phyloP scores from a whole-genome alignment of 768 basidiomycete genomes.

The Lactarius deliciosus region DNA sequence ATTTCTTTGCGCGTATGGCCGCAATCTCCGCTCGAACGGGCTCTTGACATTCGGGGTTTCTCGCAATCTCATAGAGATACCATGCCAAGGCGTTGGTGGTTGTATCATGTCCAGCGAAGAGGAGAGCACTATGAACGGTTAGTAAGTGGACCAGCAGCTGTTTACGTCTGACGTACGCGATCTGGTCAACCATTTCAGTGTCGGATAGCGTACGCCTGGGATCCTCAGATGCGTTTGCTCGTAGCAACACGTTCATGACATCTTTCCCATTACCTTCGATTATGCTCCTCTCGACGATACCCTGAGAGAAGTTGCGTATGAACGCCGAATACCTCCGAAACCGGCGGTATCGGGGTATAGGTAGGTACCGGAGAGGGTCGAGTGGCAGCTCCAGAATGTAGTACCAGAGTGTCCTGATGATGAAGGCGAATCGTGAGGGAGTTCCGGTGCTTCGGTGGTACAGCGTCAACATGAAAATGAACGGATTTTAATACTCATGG shows the following conservation, averaged over 20 bases:
- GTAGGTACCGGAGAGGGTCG: conserved; percentile 25
- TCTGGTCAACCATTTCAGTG: conserved; percentile 29
- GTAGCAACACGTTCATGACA: conserved; percentile 31
- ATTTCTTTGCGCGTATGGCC: conserved; percentile 12
- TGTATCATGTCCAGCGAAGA: conserved; percentile 7
- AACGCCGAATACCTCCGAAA: conserved; percentile 17
- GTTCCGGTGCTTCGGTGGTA: background rate
- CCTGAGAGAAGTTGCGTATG: conserved; percentile 18
- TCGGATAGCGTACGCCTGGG: conserved; percentile 20
- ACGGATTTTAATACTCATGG: background rate
- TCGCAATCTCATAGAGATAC: conserved; percentile 9
- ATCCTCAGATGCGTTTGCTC: conserved; percentile 29
- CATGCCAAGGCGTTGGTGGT: background rate
- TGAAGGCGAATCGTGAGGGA: background rate
- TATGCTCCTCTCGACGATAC: conserved; percentile 20
- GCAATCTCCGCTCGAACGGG: conserved; percentile 21
- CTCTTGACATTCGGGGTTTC: conserved; percentile 1
- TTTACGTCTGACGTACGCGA: conserved; percentile 7
- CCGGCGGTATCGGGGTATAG: conserved; percentile 19
- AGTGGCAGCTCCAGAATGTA: conserved; percentile 23
- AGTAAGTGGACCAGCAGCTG: background rate
- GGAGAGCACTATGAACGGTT: background rate
- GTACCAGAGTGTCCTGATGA: conserved; percentile 26
- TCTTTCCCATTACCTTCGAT: conserved; percentile 25
- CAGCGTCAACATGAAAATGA: background rate